Conservation (phyloP, 169 alveolate genomes). For the Plasmodium knowlesi region DNA sequence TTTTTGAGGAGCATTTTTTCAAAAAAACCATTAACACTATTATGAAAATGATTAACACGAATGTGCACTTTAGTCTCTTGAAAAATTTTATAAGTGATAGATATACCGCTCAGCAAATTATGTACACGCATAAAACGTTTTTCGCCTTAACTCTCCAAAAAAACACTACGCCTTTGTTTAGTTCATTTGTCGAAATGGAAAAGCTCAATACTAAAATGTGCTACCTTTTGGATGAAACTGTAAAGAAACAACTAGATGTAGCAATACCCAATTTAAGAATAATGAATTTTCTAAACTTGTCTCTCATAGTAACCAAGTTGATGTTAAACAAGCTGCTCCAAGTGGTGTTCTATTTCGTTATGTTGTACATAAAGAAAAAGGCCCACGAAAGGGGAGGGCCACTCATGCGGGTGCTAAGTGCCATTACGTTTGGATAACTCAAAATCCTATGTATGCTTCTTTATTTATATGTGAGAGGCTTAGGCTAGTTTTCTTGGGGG, state of each 20-base stretch:
- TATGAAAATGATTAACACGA: conserved; percentile 8
- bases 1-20: conserved; percentile 35
- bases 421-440: conserved; percentile 15
- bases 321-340: conserved; percentile 10
- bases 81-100: conserved; percentile 55
- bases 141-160: conserved; percentile 16
- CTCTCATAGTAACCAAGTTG: conserved; percentile 30
- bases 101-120: conserved; percentile 18
- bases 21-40: conserved; percentile 1
- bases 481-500: background rate
- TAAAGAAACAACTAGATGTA: conserved; percentile 15
- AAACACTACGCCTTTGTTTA: conserved; percentile 37
- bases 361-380: conserved; percentile 33
- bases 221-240: conserved; percentile 11
- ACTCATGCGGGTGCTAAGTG: conserved; percentile 20
- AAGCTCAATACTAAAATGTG: background rate
- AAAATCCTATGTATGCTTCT: background rate
- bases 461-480: background rate
- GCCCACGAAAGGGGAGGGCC: conserved; percentile 8
- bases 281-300: conserved; percentile 22
- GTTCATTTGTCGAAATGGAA: conserved; percentile 1
- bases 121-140: conserved; percentile 46
- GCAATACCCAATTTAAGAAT: conserved; percentile 51
- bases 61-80: conserved; percentile 31
- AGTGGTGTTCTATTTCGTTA: conserved; percentile 17